These are phyloP conservation scores for Solanum neorickii DNA, from an alignment of 257 asterid genomes.

Conservation along the genomic window DNA sequence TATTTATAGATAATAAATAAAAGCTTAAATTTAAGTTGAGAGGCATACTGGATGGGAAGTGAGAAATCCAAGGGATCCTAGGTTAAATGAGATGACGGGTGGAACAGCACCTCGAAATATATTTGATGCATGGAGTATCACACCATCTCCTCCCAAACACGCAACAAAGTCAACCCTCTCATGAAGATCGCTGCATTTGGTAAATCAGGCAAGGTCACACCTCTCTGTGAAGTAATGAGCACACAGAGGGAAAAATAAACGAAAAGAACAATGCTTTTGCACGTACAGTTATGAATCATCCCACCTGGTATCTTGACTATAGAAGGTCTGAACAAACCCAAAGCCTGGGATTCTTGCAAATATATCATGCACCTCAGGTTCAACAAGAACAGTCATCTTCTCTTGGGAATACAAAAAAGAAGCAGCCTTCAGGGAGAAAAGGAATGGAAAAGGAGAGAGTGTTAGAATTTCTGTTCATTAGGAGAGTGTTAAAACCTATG, in stretches of 20 bases:
- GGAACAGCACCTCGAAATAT: slow-evolving; percentile 4
- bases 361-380: slow-evolving; percentile 94
- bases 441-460: neutral
- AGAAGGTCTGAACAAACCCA: slow-evolving; percentile 97
- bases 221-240: neutral
- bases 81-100: slow-evolving; percentile 86
- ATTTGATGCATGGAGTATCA: slow-evolving; percentile 96
- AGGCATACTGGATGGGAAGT: slow-evolving; percentile 18
- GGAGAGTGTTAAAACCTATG: neutral
- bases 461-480: neutral
- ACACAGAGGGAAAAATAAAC: neutral
- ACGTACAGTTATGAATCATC: slow-evolving; percentile 5
- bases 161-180: slow-evolving; percentile 96
- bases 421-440: slow-evolving; percentile 51
- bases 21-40: neutral
- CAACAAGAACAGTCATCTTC: slow-evolving; percentile 92
- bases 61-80: slow-evolving; percentile 95
- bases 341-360: slow-evolving; percentile 97
- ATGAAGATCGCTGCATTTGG: slow-evolving; percentile 74
- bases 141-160: slow-evolving; percentile 99
- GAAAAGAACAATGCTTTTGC: neutral
- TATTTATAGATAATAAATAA: neutral
- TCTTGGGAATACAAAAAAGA: slow-evolving; percentile 85
- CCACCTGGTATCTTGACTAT: slow-evolving; percentile 98
- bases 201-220: slow-evolving; percentile 14